Base-by-base conservation (phyloP, 352 stramenopile species). In the Globisporangium rhizosaccharum region DNA sequence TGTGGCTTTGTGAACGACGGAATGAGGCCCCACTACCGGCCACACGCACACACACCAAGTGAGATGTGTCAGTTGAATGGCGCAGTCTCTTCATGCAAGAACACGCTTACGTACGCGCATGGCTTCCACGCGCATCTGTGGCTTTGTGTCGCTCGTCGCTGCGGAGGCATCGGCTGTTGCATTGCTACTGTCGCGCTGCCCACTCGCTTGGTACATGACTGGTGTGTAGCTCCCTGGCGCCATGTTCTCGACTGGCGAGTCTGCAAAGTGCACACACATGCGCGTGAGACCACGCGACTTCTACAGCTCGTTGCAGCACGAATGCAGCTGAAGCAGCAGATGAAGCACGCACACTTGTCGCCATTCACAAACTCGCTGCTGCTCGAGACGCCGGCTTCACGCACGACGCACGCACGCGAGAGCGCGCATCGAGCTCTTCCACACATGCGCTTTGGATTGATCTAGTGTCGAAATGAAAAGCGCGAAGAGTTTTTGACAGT, bases 1-100 rank as follows among this genome's bases (percentile, higher is more conserved):
- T 72, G 68, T 26, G 81, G 70, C 63, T 92, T 92, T n/a, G 75
- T 89, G 50, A 92, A 94, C 2, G 81, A 91, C 47, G 85, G 85
- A 49, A 94, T 68, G 6, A 94, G 64, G 20, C 85, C 85, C 85
- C 85, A 94, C 82, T 94, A 26, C 9, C 52, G 37, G 26, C 2
- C 14, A 49, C 17, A 15, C 0, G 4, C 36, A 46, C 1, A 18
- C 44, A 20, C 3, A 18, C n/a, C 39, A 46, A 47, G 10, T 14
- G 30, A 50, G 25, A 26, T 62, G 11, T 33, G 48, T 20, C 41
- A 53, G 28, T 42, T 50, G 41, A 18, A 20, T 52, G 28, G 8
- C n/a, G 20, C 44, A 33, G 14, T 28, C 50, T 49, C 9, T 12
- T 26, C 18, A 49, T 20, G 20, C 6, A 49, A 2, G 17, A 39